These are phyloP conservation scores for Sphagnum tenellum DNA, from an alignment of 225 moss, liverwort and hornwort genomes.

Conservation along the genomic window DNA sequence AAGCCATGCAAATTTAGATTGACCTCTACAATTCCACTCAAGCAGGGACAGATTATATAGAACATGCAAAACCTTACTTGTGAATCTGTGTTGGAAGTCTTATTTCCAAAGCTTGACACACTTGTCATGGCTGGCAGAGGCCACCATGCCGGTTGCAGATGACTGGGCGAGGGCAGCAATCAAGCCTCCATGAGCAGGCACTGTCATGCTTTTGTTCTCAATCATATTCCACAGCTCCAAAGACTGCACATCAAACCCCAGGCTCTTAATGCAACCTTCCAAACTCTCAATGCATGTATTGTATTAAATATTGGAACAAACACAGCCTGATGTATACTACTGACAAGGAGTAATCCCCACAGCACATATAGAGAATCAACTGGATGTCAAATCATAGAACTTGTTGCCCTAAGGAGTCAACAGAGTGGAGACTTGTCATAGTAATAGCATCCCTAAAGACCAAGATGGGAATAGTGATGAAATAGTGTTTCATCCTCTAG, in stretches of 20 bases:
- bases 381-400: too few relatives aligned
- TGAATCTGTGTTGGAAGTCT: too few relatives aligned
- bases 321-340: not conserved
- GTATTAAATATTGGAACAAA: too few relatives aligned
- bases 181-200: conserved; percentile 88
- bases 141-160: conserved; percentile 94
- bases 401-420: too few relatives aligned
- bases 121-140: conserved; percentile 98
- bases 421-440: too few relatives aligned
- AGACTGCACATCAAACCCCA: conserved; percentile 45
- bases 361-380: too few relatives aligned
- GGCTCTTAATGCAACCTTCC: not conserved
- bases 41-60: too few relatives aligned
- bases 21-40: too few relatives aligned
- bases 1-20: too few relatives aligned
- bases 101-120: conserved; percentile 91
- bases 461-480: not conserved
- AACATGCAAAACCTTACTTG: too few relatives aligned
- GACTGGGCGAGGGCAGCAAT: conserved; percentile 94
- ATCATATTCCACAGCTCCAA: conserved; percentile 99
- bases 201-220: conserved; percentile 99
- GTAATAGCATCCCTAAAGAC: not conserved
- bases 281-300: not conserved
- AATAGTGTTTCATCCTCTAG: not conserved
- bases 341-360: not conserved